Conservation (phyloP, 495 filamentous ascomycete species). For the Penicillium arizonense region DNA sequence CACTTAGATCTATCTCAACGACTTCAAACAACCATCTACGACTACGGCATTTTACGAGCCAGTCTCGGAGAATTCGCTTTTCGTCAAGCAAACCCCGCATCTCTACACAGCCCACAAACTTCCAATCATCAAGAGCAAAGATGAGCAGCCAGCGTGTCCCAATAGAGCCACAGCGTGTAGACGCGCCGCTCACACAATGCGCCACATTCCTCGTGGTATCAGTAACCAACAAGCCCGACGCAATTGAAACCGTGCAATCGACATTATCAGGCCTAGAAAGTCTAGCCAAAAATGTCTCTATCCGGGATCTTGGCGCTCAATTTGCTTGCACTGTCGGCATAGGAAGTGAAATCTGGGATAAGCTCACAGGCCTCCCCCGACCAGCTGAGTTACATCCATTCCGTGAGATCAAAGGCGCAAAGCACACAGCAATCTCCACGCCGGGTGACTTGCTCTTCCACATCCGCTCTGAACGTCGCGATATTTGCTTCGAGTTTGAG, state of each 20-base stretch:
- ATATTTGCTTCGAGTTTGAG: conserved; percentile 58
- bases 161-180: conserved; percentile 43
- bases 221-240: conserved; percentile 31
- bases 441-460: conserved; percentile 57
- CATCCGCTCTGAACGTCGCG: conserved; percentile 55
- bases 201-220: conserved; percentile 54
- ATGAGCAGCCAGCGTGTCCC: conserved; percentile 33
- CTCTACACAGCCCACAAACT: neutral
- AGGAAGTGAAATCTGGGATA: conserved; percentile 49
- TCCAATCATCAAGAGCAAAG: conserved; percentile 2
- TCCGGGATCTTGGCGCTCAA: conserved; percentile 47
- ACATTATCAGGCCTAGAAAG: conserved; percentile 42
- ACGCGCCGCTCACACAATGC: conserved; percentile 47
- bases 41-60: neutral
- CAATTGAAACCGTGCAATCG: conserved; percentile 41
- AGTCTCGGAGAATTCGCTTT: neutral
- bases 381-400: conserved; percentile 55
- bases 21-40: neutral
- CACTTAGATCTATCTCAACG: too few species aligned
- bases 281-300: conserved; percentile 53
- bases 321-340: conserved; percentile 57
- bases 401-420: conserved; percentile 39
- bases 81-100: neutral
- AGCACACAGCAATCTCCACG: conserved; percentile 49
- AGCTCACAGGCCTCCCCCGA: conserved; percentile 39